Evolutionary conservation across 768 basidiomycete genomes (phyloP), one percentile per base, ranked within the genome.

Genomic region (Lentinula detonsa): DNA sequence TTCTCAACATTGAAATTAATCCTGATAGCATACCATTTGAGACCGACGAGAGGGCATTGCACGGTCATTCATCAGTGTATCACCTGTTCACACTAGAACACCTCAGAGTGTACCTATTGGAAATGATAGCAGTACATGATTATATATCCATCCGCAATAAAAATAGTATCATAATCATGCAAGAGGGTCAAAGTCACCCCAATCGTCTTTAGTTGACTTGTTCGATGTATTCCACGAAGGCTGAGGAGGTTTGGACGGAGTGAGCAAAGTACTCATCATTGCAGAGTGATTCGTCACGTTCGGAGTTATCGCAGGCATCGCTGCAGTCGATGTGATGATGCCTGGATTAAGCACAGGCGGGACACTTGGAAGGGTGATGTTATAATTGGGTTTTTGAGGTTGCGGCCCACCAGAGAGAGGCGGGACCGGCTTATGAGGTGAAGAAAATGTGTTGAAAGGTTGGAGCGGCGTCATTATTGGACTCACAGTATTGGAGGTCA

Each of bases 151-250:
- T 37, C 10, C 46, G 34, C 28, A 52, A 16, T 54, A 34, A 33
- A 15, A 15, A 35, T 21, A 56, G 28, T 28, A 23, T 40, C 16
- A 15, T 4, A 48, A 58, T 63, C 72, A 88, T 55, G 82, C 78
- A 49, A 91, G 74, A 11, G 91, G 91, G 75, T 93, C 91, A 68
- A 93, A 93, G 69, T 90, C 91, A 23, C 84, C 84, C 88, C 88
- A 91, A 62, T 86, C 85, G 64, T 85, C 81, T 65, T 87, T 88
- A 35, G 84, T 80, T 13, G 80, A 65, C 51, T 77, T 80, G 64
- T 84, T 85, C 15, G 77, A 70, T 5, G 76, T 34, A 18, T 68
- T 63, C 67, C 83, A 81, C 10, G 80, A 73, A 10, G 82, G 76
- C 62, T 84, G 83, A 33, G 81, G 69, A 34, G 85, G 85, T 68